Percentiles rank a stretch among this genome's conserved stretches.
phyloP scores from a whole-genome alignment of 78 protist species.

The Protostelium mycophagum region DNA sequence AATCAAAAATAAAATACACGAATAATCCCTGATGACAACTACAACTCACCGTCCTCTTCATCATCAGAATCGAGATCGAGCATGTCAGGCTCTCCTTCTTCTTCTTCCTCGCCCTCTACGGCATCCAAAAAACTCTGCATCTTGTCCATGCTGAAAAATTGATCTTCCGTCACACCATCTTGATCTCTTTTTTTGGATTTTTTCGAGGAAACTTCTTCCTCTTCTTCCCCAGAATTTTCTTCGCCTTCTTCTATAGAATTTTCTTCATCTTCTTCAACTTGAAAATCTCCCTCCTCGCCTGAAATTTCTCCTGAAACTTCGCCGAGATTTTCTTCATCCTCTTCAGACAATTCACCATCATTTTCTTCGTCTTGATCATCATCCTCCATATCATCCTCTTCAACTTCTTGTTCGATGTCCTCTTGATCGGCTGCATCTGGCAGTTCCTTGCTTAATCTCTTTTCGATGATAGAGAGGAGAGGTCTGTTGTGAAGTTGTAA shows the following conservation, averaged over 20 bases:
- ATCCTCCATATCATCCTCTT: background rate
- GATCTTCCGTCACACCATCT: background rate
- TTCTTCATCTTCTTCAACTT: background rate
- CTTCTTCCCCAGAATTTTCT: background rate
- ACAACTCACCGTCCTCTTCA: no score
- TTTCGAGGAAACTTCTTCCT: background rate
- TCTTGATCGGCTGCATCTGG: background rate
- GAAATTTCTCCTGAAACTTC: background rate
- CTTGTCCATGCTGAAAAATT: background rate
- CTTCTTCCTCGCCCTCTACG: background rate
- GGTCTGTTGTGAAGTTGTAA: background rate
- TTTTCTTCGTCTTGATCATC: background rate
- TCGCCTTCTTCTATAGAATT: background rate
- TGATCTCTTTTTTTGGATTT: background rate
- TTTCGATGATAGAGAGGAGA: background rate
- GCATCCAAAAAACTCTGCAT: background rate
- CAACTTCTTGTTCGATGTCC: background rate
- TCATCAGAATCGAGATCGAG: no score
- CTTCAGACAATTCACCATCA: background rate
- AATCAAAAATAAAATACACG: no score
- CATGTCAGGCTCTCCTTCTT: background rate
- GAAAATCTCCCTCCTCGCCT: background rate
- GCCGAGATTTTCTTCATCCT: background rate
- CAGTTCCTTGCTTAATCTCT: background rate
- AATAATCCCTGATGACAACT: no score